Evolutionary conservation across 306 rosid genomes (phyloP), one percentile per base, ranked within the genome.

Genomic region (Fragaria vesca): DNA sequence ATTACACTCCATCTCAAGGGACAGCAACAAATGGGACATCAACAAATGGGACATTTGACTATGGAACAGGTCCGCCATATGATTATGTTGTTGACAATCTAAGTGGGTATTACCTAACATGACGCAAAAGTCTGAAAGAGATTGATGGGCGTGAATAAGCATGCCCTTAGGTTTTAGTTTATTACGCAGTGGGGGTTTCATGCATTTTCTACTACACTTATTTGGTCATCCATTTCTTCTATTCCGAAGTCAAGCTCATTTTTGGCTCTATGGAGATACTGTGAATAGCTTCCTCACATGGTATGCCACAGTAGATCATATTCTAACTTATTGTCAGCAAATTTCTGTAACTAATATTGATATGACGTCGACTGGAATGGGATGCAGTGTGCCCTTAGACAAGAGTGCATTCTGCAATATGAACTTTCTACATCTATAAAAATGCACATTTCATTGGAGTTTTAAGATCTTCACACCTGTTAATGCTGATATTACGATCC

Each of bases 11-110:
- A 55, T 84, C 80, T 74, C 86, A 90, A 69, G 86, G 80, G 84
- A 28, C 86, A 62, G 75, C 95, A 40, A 67, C 90, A 47, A 87
- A 84, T 73, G 86, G 80, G 84, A 28, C 86, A 62, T 73, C 95
- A 40, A 67, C 90, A 47, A 87, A 84, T 73, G 97, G 84, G 73
- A 71, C 96, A 7, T 83, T 78, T 20, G 97, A 91, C 52, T 88
- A 91, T 71, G 93, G 88, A 12, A 77, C 86, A 34, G 82, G 89
- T 74, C 80, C 89, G 26, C 93, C 97, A 8, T 90, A 81, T 58
- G 98, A 92, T 79, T 92, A 92, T 84, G 88, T 91, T 42, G 88
- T 80, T 36, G 97, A 91, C 24, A 86, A 91, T 82, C 67, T 81
- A 46, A 80, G 86, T 1, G 97, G 87, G 32, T 92, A 89, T 68